Base-by-base conservation (phyloP, 2,329 filamentous ascomycete species). In the Leptographium galeiforme region DNA sequence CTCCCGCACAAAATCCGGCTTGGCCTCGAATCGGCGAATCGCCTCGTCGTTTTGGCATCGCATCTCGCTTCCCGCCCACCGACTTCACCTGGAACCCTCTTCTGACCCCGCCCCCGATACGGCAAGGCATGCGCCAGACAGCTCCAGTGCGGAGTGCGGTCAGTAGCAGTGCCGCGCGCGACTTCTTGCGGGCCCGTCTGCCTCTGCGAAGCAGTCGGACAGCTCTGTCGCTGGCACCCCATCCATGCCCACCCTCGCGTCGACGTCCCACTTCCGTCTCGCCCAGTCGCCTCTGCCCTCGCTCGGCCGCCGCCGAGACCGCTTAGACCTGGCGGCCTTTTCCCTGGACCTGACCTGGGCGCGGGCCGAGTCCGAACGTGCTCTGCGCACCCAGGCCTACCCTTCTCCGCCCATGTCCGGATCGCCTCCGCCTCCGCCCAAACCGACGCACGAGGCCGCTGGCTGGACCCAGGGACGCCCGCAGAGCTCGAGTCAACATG, bases 331-430 rank as follows among this genome's bases (percentile, higher is more conserved):
- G 68, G 72, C 74, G 64, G 72, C 71, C 63, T 75, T 75, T 65
- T 70, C 70, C 67, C 72, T 78, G 62, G 76, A 78, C 70, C 69
- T 72, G 70, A 72, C 71, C 67, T 74, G 76, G 74, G 70, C 70
- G 63, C 72, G 72, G 76, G 70, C 69, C 72, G 71, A 74, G 72
- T 73, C 70, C 64, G 72, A 73, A 67, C 70, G 70, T 67, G 66
- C 70, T 72, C 72, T 73, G 71, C 74, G 72, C 63, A 71, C 71
- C 64, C 72, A 72, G 73, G 78, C 76, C 66, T 85, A 85, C 71
- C 81, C 81, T 66, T 85, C 82, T 75, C 81, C 82, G 72, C 82
- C 82, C 75, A 85, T 85, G 82, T 84, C 82, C 74, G 80, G 79
- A 66, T 83, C 81, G 72, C 79, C 81, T 63, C 75, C 75, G 61